A percentile compares a stretch with the other conserved stretches of the same genome.
These are phyloP conservation scores for Botryotinia globosa DNA, from an alignment of 2,329 filamentous ascomycete species.

Conservation along the genomic window DNA sequence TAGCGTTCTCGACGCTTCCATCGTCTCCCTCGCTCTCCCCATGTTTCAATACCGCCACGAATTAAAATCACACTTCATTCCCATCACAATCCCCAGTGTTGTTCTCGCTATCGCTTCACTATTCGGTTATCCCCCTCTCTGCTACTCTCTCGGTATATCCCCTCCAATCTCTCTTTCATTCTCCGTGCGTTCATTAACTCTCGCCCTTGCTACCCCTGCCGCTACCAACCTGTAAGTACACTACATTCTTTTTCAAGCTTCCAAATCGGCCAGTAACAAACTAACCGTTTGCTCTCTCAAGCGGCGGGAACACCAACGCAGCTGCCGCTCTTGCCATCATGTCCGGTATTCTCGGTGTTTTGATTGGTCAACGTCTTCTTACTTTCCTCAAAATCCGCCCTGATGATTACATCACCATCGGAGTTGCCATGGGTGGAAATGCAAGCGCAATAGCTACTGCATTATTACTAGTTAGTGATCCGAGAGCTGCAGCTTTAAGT, in stretches of 20 bases:
- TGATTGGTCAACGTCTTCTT: slow-evolving; percentile 52
- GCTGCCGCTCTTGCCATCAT: slow-evolving; percentile 57
- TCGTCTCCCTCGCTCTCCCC: slow-evolving; percentile 57
- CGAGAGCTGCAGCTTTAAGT: slow-evolving; percentile 56
- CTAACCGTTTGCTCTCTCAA: neutral
- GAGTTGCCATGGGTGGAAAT: slow-evolving; percentile 59
- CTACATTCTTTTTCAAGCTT: slow-evolving; percentile 30
- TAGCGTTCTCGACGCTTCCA: slow-evolving; percentile 55
- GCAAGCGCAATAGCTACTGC: slow-evolving; percentile 60
- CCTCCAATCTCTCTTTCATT: slow-evolving; percentile 53
- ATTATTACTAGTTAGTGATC: slow-evolving; percentile 53
- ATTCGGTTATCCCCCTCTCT: slow-evolving; percentile 56
- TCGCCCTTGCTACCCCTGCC: slow-evolving; percentile 58
- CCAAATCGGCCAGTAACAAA: neutral
- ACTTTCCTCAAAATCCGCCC: slow-evolving; percentile 50
- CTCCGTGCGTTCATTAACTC: slow-evolving; percentile 54
- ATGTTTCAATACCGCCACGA: slow-evolving; percentile 61
- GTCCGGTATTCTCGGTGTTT: slow-evolving; percentile 56
- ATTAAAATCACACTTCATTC: slow-evolving; percentile 50
- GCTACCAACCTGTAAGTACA: slow-evolving; percentile 53
- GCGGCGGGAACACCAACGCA: slow-evolving; percentile 41
- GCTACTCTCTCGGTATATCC: slow-evolving; percentile 53
- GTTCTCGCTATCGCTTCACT: slow-evolving; percentile 51
- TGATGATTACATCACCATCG: slow-evolving; percentile 63
- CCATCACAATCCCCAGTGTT: slow-evolving; percentile 54